These are phyloP conservation scores for Gastrolobium villosum DNA, from an alignment of 306 rosid species.

Conservation along the genomic window DNA sequence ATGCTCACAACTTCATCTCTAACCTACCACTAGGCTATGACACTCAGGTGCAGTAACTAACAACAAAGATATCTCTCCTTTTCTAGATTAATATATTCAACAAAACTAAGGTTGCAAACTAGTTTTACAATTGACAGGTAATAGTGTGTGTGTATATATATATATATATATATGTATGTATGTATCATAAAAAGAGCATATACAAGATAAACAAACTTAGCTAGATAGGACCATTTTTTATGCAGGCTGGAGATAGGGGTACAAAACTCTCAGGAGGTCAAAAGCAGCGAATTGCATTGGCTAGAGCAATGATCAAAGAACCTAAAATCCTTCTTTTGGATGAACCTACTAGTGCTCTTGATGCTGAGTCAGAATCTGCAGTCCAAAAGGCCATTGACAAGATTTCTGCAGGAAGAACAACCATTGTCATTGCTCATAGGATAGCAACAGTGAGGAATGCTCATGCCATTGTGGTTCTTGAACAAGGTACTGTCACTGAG, in stretches of 20 bases:
- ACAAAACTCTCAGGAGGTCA: constrained; percentile 94
- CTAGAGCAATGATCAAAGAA: constrained; percentile 88
- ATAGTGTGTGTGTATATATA: not conserved
- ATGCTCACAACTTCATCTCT: constrained; percentile 82
- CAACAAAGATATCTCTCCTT: not conserved
- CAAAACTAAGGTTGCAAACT: not conserved
- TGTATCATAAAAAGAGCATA: not conserved
- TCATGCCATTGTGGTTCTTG: constrained; percentile 80
- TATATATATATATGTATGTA: not conserved
- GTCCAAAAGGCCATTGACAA: constrained; percentile 90
- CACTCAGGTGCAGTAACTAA: constrained; percentile 68
- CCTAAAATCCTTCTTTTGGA: constrained; percentile 88
- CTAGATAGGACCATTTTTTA: constrained; percentile 24
- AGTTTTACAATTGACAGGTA: not conserved
- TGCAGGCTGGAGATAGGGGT: constrained; percentile 90
- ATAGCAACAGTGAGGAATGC: constrained; percentile 81
- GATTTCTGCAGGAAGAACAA: constrained; percentile 78
- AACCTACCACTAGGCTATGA: constrained; percentile 81
- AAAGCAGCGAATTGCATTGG: constrained; percentile 89
- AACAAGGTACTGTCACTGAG: constrained; percentile 75
- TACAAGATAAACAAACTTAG: constrained; percentile 2
- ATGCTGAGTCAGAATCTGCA: constrained; percentile 78
- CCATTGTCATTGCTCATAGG: constrained; percentile 89
- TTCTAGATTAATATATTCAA: constrained; percentile 13
- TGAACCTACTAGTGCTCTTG: constrained; percentile 95